Evolutionary conservation across 208 protist species (phyloP).

Genomic region (Trypanosoma lewisi): DNA sequence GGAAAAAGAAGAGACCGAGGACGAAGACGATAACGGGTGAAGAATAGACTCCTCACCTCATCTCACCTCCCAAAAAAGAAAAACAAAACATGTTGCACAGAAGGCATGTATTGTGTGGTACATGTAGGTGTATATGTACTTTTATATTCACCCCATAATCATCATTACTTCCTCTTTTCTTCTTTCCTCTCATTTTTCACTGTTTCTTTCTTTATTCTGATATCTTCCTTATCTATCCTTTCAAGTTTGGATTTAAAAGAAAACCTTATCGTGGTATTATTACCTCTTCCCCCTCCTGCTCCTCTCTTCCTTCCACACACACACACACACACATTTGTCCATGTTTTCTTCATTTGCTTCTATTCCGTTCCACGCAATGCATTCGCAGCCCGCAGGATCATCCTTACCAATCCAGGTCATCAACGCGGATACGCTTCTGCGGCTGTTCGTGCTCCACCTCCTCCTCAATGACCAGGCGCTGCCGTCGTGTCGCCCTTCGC

Average conservation of each 20-base stretch:
- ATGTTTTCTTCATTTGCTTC: background rate
- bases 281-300: background rate
- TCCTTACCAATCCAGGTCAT: constrained; percentile 81
- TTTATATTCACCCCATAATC: too few species aligned
- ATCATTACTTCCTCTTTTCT: constrained; percentile 1
- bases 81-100: background rate
- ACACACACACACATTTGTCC: background rate
- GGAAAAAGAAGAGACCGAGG: background rate
- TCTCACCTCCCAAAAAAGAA: too few species aligned
- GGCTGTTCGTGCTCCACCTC: constrained; percentile 71
- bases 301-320: background rate
- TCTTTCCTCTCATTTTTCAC: background rate
- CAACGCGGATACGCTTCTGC: constrained; percentile 44
- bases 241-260: constrained; percentile 2
- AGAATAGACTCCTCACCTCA: too few species aligned
- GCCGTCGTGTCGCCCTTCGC: constrained; percentile 32
- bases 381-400: background rate
- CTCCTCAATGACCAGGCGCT: constrained; percentile 83
- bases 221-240: too few species aligned
- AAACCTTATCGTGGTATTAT: background rate
- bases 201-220: background rate
- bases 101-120: background rate
- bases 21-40: background rate
- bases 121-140: background rate
- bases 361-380: too few species aligned